Conservation (phyloP, 768 basidiomycete species). For the Tricholoma saponaceum region DNA sequence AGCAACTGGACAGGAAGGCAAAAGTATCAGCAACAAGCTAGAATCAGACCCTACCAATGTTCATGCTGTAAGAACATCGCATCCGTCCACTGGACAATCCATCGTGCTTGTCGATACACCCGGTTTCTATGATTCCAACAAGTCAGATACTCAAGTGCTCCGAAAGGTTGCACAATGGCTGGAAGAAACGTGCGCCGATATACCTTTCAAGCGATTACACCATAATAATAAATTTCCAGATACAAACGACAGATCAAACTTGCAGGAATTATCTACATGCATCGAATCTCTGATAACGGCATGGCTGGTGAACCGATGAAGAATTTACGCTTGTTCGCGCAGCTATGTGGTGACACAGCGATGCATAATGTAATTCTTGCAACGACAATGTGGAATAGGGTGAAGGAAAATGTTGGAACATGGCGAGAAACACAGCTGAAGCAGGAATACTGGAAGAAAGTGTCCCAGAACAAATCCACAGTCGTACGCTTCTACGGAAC, state of each 20-base stretch:
- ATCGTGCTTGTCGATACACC: conserved; percentile 10
- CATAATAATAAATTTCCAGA: background rate
- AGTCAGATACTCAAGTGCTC: conserved; percentile 6
- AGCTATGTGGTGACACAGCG: conserved; percentile 37
- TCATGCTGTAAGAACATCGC: background rate
- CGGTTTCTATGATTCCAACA: conserved; percentile 6
- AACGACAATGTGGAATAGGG: conserved; percentile 42
- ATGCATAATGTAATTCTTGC: conserved; percentile 39
- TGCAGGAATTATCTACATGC: conserved; percentile 18
- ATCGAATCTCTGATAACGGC: conserved; percentile 24
- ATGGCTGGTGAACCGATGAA: conserved; percentile 35
- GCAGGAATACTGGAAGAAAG: conserved; percentile 4
- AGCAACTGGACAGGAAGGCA: background rate
- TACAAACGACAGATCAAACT: conserved; percentile 2
- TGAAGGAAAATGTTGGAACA: conserved; percentile 10
- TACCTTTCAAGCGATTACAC: background rate
- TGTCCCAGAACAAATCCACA: conserved; percentile 1
- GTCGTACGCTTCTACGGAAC: conserved; percentile 1
- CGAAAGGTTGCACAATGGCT: conserved; percentile 4
- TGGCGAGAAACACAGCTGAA: conserved; percentile 3
- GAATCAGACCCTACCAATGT: background rate
- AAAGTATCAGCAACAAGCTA: background rate
- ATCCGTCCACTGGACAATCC: background rate
- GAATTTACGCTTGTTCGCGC: conserved; percentile 40
- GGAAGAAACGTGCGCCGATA: conserved; percentile 1